Percentiles rank a stretch among this genome's conserved stretches.
These are phyloP conservation scores for Penicillium crystallinum DNA, from an alignment of 495 filamentous ascomycete species.

Conservation along the genomic window DNA sequence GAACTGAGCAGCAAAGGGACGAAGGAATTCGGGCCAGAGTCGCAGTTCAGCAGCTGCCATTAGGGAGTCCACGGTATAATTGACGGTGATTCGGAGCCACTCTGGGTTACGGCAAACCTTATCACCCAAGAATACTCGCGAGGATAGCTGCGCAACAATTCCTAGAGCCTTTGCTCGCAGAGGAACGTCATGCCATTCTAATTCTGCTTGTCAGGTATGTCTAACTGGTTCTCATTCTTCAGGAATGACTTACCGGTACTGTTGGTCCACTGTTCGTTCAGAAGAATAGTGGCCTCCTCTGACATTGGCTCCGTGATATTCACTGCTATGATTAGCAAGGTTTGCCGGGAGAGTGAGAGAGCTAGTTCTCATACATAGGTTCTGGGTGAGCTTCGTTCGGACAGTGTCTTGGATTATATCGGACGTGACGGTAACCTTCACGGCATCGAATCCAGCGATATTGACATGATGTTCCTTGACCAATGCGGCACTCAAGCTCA, in stretches of 20 bases:
- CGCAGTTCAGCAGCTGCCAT: conserved; percentile 26
- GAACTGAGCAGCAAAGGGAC: conserved; percentile 25
- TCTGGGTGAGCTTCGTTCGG: neutral
- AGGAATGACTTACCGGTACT: neutral
- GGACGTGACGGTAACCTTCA: neutral
- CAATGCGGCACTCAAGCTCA: neutral
- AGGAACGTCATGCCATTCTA: conserved; percentile 16
- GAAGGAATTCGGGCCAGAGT: conserved; percentile 30
- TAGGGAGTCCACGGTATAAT: conserved; percentile 37
- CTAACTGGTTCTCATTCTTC: neutral
- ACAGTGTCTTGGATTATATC: conserved; percentile 3
- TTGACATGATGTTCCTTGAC: neutral
- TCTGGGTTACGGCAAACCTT: conserved; percentile 37
- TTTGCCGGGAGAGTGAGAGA: neutral
- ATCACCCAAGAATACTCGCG: conserved; percentile 43
- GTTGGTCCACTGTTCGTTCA: conserved; percentile 1
- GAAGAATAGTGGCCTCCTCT: neutral
- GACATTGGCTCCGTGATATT: neutral
- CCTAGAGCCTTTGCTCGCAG: conserved; percentile 32
- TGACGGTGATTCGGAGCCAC: conserved; percentile 34
- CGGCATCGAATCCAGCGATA: conserved; percentile 2
- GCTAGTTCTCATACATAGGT: neutral
- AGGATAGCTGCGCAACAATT: conserved; percentile 42
- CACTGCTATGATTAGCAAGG: neutral
- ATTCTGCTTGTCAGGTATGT: neutral